Evolutionary conservation across 2,329 filamentous ascomycete genomes (phyloP), one percentile per base, ranked within the genome.

Genomic region (Colletotrichum theobromicola): DNA sequence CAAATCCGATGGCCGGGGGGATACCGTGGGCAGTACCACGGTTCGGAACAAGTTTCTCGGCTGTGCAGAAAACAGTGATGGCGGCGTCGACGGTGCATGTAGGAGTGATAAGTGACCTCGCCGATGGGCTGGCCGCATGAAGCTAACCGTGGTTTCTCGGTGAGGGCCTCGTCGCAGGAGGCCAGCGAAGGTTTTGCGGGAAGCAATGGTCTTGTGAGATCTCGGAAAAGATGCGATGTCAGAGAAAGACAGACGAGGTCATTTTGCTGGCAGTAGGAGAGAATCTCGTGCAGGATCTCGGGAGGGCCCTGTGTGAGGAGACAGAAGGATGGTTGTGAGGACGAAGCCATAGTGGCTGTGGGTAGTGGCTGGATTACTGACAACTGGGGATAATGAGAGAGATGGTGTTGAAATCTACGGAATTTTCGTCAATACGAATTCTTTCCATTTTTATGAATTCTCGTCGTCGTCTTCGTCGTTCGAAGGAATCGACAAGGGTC

Each of bases 211-310:
- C 53, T 37, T 7, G 30, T 21, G 8, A 71, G 50, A 7, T 5
- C 13, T 7, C 71, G 71, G 2, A 74, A 28, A 4, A 9, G 24
- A 12, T 46, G 60, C 3, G 58, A 74, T 21, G 67, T 18, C 2
- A 74, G 30, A 8, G 61, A 74, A 9, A 74, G 30, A 21, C 71
- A 74, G 18, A 74, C 8, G 30, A 74, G 30, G n/a, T 71, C 67
- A 37, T 55, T 57, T 7, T 53, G 32, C 5, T 4, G 30, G 18
- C 61, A 74, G 30, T 71, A 13, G 1, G 35, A 65, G 4, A 74
- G 10, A 3, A 71, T 46, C 6, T 46, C 67, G 2, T 66, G 26
- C n/a, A 28, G 24, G 4, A 74, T 35, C 42, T 74, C 67, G 18
- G 32, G 21, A 5, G 71, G 71, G 2, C 70, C 50, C 18, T 28